Evolutionary conservation across 345 rosid species (phyloP).

Genomic region (Microcos paniculata): DNA sequence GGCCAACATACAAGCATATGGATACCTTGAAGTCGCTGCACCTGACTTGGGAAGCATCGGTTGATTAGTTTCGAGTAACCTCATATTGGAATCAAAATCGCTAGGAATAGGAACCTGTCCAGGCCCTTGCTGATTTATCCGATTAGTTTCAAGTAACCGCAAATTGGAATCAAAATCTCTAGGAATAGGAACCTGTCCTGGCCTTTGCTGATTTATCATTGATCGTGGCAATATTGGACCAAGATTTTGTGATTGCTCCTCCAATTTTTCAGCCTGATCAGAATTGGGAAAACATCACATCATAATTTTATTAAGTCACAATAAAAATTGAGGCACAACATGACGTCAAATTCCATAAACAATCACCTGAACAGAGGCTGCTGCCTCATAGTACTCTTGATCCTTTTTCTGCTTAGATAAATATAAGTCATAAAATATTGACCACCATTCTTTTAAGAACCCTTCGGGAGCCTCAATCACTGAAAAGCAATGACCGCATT

Average conservation of each 20-base stretch:
- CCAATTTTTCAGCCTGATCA: constrained; percentile 9
- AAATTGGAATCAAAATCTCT: constrained; percentile 13
- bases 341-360: constrained; percentile 2
- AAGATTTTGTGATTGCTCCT: constrained; percentile 11
- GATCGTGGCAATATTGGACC: background rate
- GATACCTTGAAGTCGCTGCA: constrained; percentile 22
- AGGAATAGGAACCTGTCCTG: constrained; percentile 14
- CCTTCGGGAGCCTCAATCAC: constrained; percentile 25
- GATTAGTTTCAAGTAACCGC: constrained; percentile 10
- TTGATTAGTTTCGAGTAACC: constrained; percentile 12
- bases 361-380: constrained; percentile 22
- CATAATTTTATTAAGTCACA: background rate
- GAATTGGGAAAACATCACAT: constrained; percentile 3
- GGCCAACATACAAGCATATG: background rate
- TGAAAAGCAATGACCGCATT: constrained; percentile 20
- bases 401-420: constrained; percentile 8
- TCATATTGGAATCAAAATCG: constrained; percentile 8
- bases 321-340: background rate
- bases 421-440: constrained; percentile 27
- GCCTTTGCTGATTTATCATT: constrained; percentile 12
- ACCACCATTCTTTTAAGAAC: constrained; percentile 43
- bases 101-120: constrained; percentile 16
- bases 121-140: constrained; percentile 14
- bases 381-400: background rate
- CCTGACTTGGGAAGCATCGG: constrained; percentile 7